A percentile compares a stretch with the other conserved stretches of the same genome.
Evolutionary conservation across 768 basidiomycete species (phyloP).

Genomic region (Hypholoma fasciculare): DNA sequence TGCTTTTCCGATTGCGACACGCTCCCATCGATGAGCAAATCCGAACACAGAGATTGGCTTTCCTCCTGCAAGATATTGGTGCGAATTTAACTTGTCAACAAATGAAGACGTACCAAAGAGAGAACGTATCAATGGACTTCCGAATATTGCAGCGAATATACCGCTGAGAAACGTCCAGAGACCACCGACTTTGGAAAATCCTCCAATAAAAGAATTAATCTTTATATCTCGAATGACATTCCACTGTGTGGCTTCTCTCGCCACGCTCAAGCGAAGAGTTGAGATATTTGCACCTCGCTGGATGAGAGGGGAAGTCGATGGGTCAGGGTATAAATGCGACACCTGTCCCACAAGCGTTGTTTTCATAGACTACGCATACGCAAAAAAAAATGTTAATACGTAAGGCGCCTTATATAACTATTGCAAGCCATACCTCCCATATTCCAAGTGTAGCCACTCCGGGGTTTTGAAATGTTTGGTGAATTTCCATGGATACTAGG

Average conservation of each 20-base stretch:
- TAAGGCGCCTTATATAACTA: not conserved
- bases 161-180: conserved; percentile 1
- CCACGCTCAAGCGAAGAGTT: conserved; percentile 8
- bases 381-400: not conserved
- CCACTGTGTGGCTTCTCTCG: not conserved
- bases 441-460: conserved; percentile 11
- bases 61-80: not conserved
- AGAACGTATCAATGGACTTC: not conserved
- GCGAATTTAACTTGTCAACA: not conserved
- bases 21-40: not conserved
- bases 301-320: conserved; percentile 6
- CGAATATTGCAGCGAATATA: not conserved
- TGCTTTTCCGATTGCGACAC: not conserved
- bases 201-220: not conserved
- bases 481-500: conserved; percentile 1
- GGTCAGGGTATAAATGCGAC: conserved; percentile 11
- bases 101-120: not conserved
- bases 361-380: conserved; percentile 1
- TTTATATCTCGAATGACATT: not conserved
- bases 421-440: conserved; percentile 12
- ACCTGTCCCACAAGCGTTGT: conserved; percentile 12
- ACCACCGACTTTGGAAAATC: not conserved
- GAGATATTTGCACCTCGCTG: conserved; percentile 5
- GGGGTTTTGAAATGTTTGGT: conserved; percentile 6
- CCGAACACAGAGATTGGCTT: conserved; percentile 1